Percentiles rank a stretch among this genome's conserved stretches.
Evolutionary conservation across 2,329 filamentous ascomycete species (phyloP).

Genomic region (Zarea fungicola): DNA sequence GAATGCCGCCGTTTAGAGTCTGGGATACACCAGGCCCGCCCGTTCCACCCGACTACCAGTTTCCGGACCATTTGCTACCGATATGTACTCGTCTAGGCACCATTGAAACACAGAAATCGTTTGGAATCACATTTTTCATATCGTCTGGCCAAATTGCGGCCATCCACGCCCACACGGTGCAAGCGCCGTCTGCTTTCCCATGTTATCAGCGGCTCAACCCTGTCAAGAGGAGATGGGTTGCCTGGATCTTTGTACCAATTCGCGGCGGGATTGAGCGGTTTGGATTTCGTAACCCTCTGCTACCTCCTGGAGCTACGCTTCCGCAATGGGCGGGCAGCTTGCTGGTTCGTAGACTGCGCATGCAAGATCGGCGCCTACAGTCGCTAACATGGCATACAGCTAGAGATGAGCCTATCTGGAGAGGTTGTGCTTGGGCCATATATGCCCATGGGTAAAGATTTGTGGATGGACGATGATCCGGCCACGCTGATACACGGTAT

Average conservation of each 20-base stretch:
- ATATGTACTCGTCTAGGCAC: constrained; percentile 1
- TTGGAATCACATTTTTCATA: constrained; percentile 10
- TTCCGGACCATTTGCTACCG: not conserved
- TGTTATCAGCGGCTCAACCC: constrained; percentile 7
- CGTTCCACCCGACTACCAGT: constrained; percentile 1
- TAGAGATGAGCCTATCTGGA: constrained; percentile 1
- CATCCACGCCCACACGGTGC: constrained; percentile 6
- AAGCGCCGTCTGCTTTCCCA: constrained; percentile 5
- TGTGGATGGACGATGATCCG: constrained; percentile 8
- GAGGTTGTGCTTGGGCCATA: constrained; percentile 4
- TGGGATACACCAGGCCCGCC: constrained; percentile 8
- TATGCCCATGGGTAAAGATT: not conserved
- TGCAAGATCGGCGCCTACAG: not conserved
- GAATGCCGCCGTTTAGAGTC: not conserved
- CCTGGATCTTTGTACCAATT: constrained; percentile 8
- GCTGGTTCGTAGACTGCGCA: not conserved
- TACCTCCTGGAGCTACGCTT: not conserved
- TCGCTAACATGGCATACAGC: not conserved
- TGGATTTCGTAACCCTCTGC: constrained; percentile 5
- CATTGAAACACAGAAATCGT: constrained; percentile 3
- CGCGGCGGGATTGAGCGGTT: constrained; percentile 1
- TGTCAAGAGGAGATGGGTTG: constrained; percentile 8
- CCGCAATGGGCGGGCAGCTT: constrained; percentile 4
- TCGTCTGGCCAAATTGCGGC: constrained; percentile 6
- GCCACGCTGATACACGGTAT: constrained; percentile 9